Percentiles rank a stretch among this genome's conserved stretches.
These are phyloP conservation scores for Mycena epipterygia DNA, from an alignment of 768 basidiomycete genomes.

Conservation along the genomic window DNA sequence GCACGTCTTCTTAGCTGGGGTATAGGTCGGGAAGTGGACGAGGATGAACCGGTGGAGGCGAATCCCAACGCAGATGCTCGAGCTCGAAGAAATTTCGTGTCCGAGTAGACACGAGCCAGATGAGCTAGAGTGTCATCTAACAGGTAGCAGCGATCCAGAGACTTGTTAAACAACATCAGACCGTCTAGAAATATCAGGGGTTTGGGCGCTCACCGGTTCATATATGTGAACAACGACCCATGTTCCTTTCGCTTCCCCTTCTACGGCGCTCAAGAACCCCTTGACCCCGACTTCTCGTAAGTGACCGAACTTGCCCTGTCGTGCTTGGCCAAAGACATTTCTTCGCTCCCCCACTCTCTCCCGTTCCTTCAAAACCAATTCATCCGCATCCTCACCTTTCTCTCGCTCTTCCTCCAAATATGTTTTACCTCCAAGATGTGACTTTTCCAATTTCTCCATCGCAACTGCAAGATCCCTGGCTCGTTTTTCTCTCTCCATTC, in stretches of 20 bases:
- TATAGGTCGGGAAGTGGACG: constrained; percentile 6
- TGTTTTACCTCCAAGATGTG: constrained; percentile 75
- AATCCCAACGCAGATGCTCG: constrained; percentile 81
- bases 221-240: constrained; percentile 93
- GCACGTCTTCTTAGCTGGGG: constrained; percentile 34
- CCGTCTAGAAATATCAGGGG: constrained; percentile 6
- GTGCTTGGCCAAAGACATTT: constrained; percentile 63
- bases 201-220: constrained; percentile 70
- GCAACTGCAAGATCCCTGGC: constrained; percentile 66
- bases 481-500: constrained; percentile 65
- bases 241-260: constrained; percentile 73
- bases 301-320: constrained; percentile 79
- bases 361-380: constrained; percentile 59
- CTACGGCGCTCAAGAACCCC: constrained; percentile 82
- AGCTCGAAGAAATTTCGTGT: constrained; percentile 86
- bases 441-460: constrained; percentile 73
- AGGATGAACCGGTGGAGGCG: constrained; percentile 41
- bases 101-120: constrained; percentile 76
- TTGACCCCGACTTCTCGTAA: constrained; percentile 82
- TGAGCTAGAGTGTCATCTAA: constrained; percentile 77
- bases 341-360: constrained; percentile 49
- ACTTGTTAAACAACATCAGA: constrained; percentile 57
- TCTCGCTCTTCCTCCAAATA: constrained; percentile 84
- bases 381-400: constrained; percentile 65
- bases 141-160: constrained; percentile 78